Evolutionary conservation across 257 asterid genomes (phyloP).

Genomic region (Solanum acaule): DNA sequence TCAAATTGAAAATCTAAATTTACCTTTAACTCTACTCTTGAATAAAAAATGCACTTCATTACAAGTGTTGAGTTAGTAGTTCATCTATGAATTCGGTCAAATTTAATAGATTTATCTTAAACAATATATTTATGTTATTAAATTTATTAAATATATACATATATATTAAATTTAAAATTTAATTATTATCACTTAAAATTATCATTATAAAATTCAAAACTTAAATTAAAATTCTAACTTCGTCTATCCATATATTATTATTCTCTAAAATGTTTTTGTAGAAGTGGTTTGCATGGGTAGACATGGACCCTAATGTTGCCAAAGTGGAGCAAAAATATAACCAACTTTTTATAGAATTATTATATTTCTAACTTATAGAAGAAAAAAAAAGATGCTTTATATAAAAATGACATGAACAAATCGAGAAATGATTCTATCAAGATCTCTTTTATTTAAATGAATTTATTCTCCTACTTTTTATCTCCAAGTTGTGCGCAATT

Average conservation of each 20-base stretch:
- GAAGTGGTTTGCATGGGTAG: neutral
- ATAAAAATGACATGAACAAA: neutral
- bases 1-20: neutral
- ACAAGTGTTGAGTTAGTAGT: neutral
- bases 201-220: no score
- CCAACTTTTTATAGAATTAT: neutral
- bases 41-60: neutral
- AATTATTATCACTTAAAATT: no score
- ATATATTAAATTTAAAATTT: no score
- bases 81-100: accelerated
- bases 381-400: neutral
- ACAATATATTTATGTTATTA: no score
- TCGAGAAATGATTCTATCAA: neutral
- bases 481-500: neutral
- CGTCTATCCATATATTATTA: neutral
- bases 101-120: no score
- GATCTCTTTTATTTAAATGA: neutral
- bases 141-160: no score
- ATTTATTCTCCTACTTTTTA: neutral
- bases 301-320: neutral
- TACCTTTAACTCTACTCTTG: neutral
- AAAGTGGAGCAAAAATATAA: neutral
- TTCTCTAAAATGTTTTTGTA: neutral
- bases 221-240: no score
- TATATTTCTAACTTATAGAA: neutral